Base-by-base conservation (phyloP, 208 protist species). In the Acanthamoeba lenticulata region DNA sequence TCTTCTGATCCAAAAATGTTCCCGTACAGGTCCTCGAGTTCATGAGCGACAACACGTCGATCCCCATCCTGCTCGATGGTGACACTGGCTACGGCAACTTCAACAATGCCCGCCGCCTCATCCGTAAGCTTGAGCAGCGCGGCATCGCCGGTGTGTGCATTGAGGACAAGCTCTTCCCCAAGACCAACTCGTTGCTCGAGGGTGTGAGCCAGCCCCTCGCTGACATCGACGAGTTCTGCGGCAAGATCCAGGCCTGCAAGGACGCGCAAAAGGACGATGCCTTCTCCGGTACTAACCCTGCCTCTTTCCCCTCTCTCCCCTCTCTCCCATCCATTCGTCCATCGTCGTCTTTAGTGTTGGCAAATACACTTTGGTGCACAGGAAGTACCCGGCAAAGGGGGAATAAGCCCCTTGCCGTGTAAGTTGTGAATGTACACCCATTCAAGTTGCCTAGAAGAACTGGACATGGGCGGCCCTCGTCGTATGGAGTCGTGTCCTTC, bases 31-130 rank as follows among this genome's bases (percentile, higher is more conserved):
- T 97, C 27, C 94, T 97, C 42, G 97, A 98, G 74, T 96, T 96
- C 62, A 97, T 98, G 96, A 95, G 94, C 74, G 97, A 98, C 38
- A 96, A 94, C 47, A 98, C 97, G 2, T 85, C 67, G 24, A 97
- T 98, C 79, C 97, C 97, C 45, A 98, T 98, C 90, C 92, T 98
- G 24, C 67, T 97, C 32, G 97, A 98, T 67, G 97, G 97, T 21
- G 97, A 98, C 95, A 98, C 97, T 34, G 97, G 97, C 72, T 98
- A 97, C 86, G 97, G 97, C 38, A 97, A 97, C 96, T 97, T 97
- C 91, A 97, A 98, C 77, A 98, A 98, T 65, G 97, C 97, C 42
- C 91, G 97, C 32, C 57, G 97, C 27, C 91, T 97, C 34, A 97
- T 98, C 45, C 65, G 90, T 6, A 98, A 97, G 94, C 94, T 98